Evolutionary conservation across 2,329 filamentous ascomycete genomes (phyloP).

Genomic region (Fusarium caatingaense): DNA sequence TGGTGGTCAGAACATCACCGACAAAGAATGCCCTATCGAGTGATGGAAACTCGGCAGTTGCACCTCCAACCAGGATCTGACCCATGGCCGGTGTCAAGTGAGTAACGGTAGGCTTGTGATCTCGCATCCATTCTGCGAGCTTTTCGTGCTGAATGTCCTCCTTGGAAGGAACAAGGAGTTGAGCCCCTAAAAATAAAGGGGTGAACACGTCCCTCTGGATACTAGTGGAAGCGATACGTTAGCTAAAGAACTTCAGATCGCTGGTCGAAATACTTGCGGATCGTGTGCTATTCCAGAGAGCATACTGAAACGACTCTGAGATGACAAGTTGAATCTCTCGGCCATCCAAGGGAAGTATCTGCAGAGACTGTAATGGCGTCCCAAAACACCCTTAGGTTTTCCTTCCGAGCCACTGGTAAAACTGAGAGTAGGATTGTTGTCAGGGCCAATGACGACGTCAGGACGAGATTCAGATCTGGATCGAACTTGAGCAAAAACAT

Average conservation of each 20-base stretch:
- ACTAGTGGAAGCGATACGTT: neutral
- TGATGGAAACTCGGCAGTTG: constrained; percentile 73
- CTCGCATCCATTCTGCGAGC: constrained; percentile 83
- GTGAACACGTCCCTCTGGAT: constrained; percentile 81
- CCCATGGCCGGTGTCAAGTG: constrained; percentile 98
- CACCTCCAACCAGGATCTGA: constrained; percentile 89
- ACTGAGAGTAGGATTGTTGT: constrained; percentile 58
- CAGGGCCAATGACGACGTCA: constrained; percentile 84
- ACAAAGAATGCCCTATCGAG: constrained; percentile 85
- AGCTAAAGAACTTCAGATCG: neutral
- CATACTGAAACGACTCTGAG: constrained; percentile 82
- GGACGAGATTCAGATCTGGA: constrained; percentile 68
- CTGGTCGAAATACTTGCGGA: neutral
- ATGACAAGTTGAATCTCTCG: constrained; percentile 78
- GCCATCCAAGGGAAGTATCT: constrained; percentile 97
- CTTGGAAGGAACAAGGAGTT: constrained; percentile 79
- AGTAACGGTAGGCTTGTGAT: constrained; percentile 79
- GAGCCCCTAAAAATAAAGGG: constrained; percentile 85
- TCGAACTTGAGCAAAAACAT: constrained; percentile 47
- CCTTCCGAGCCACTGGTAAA: constrained; percentile 83
- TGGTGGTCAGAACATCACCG: constrained; percentile 87
- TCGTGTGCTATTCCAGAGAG: no score
- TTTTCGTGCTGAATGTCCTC: constrained; percentile 89
- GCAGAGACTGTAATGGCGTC: constrained; percentile 85
- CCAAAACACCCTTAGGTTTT: constrained; percentile 85